phyloP scores from a whole-genome alignment of 192 early-diverging fungal species.

The Rhizophagus prolifer region DNA sequence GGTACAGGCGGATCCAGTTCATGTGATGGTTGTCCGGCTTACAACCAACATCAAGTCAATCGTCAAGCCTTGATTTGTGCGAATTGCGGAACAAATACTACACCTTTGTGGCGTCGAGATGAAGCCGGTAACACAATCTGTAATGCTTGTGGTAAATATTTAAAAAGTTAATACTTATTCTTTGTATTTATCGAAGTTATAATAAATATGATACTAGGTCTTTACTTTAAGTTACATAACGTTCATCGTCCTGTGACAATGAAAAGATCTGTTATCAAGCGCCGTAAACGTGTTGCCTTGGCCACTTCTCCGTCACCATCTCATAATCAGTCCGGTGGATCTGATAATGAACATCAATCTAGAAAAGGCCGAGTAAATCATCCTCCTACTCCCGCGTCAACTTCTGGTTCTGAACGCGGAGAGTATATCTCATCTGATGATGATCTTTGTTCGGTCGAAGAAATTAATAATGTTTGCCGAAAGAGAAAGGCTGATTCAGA shows the following conservation, averaged over 20 bases:
- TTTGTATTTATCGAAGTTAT: no score
- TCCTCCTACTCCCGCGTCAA: constrained; percentile 31
- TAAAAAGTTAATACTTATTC: no score
- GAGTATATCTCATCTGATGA: constrained; percentile 28
- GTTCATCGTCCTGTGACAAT: constrained; percentile 79
- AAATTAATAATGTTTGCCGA: background rate
- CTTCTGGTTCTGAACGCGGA: constrained; percentile 27
- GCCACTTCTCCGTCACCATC: constrained; percentile 30
- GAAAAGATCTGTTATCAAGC: constrained; percentile 74
- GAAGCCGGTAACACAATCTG: constrained; percentile 74
- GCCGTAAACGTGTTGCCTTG: constrained; percentile 61
- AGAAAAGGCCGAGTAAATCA: constrained; percentile 20
- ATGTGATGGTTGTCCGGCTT: constrained; percentile 75
- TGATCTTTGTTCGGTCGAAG: constrained; percentile 15
- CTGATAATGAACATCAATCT: constrained; percentile 14
- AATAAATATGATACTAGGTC: constrained; percentile 41
- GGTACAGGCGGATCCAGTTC: constrained; percentile 70
- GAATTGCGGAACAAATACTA: constrained; percentile 77
- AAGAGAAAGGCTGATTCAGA: constrained; percentile 19
- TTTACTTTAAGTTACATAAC: constrained; percentile 87
- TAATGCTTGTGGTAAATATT: constrained; percentile 64
- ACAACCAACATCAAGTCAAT: constrained; percentile 66
- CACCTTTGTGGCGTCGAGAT: constrained; percentile 79
- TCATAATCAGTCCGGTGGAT: background rate
- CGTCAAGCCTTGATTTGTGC: constrained; percentile 59